Base-by-base conservation (phyloP, 2,329 filamentous ascomycete genomes). In the Pestalotiopsis sp. region DNA sequence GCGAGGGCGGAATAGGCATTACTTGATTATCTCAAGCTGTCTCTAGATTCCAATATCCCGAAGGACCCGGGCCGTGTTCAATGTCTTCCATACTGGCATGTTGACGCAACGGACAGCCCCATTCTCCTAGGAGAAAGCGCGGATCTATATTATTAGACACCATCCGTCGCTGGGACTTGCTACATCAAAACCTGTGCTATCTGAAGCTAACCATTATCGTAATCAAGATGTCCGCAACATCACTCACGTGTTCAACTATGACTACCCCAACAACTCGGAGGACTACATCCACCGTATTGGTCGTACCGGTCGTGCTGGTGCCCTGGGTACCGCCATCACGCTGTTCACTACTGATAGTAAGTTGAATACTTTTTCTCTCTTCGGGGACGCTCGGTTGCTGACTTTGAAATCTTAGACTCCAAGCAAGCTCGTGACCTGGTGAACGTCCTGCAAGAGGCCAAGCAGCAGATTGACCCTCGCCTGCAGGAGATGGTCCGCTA, bases 161-260 rank as follows among this genome's bases (percentile, higher is more conserved):
- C 78, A 79, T 81, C 79, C 78, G 83, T 81, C 81, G 86, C 87
- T 89, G 88, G 87, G 88, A 85, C 82, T 88, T 90, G 87, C 87
- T 87, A 87, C 85, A 83, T n/a, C 45, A 81, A 78, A 76, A 78
- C 76, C 79, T 80, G 80, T 78, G 82, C 82, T 86, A 85, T 85
- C 83, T 86, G 86, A 83, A 90, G 90, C 94, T 97, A 97, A 97
- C 93, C 88, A 89, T 81, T 85, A 12, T 85, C 78, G 77, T 77
- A 79, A 78, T 79, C 80, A 98, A 98, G 96, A 99, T 92, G 96
- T 99, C 87, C 95, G 95, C 86, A 97, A 99, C 89, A 99, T 99
- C 87, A 98, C 96, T 85, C 96, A 99, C 87, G 96, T 99, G 85
- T 90, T 99, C 86, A 98, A 98, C 91, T 98, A 98, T 93, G 96